Evolutionary conservation across 495 filamentous ascomycete genomes (phyloP), one percentile per base, ranked within the genome.

Genomic region (Chaetomium fimeti): DNA sequence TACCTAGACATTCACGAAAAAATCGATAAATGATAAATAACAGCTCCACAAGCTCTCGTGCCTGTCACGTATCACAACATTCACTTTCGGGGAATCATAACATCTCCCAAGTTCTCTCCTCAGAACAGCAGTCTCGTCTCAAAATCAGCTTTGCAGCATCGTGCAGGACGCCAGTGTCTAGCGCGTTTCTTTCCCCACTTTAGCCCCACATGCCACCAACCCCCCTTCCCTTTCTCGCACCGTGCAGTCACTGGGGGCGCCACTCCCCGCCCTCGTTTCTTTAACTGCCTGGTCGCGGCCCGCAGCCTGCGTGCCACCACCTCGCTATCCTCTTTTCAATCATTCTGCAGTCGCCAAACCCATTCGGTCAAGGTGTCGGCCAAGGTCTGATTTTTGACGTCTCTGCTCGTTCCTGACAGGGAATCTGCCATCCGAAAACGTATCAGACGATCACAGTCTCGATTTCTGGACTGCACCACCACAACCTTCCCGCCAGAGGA

Each of bases 281-380:
- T 80, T 75, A 78, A 74, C 70, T 74, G 72, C 75, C 75, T 77
- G 75, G 72, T 75, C 73, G 74, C 75, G 73, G 76, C 77, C 76
- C 69, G 76, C 76, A 78, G 75, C 69, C 74, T 72, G 74, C 73
- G 77, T 81, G 78, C 76, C 78, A 81, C 79, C 76, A 77, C 75
- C 77, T 81, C 78, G 75, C 79, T 82, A 82, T 85, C 72, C 82
- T 85, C 71, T 82, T 86, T 80, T 85, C 81, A 80, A 78, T 73
- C 75, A 82, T 84, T 77, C 81, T 81, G 76, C 81, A 82, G 76
- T 82, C 74, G 78, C 82, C 81, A 83, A 81, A 75, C 82, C 81
- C 75, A 74, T 82, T 83, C 80, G 78, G 78, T 79, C 78, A 63
- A 77, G 70, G 68, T 61, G 65, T 63, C 32, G 62, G 63, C 62